Evolutionary conservation across 345 rosid genomes (phyloP).

Genomic region (Dimocarpus longan): DNA sequence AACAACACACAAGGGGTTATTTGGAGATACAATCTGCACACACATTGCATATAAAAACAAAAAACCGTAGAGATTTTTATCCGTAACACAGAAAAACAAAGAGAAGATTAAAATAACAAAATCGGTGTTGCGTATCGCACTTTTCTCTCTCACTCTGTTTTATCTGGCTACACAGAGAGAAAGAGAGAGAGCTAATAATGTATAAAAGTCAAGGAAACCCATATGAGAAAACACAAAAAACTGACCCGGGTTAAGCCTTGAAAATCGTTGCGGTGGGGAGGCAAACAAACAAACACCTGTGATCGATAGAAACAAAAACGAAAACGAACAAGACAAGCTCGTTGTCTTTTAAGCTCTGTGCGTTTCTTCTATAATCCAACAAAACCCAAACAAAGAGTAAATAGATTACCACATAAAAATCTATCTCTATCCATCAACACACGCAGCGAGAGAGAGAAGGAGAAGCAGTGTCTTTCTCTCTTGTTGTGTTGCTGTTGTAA

Average conservation of each 20-base stretch:
- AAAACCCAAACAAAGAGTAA: not conserved
- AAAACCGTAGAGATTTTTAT: constrained; percentile 25
- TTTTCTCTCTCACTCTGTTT: constrained; percentile 18
- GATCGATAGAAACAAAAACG: constrained; percentile 22
- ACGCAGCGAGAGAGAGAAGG: not conserved
- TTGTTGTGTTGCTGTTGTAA: not conserved
- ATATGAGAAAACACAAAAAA: constrained; percentile 28
- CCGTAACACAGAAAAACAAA: constrained; percentile 35
- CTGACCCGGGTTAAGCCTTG: constrained; percentile 35
- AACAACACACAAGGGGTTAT: constrained; percentile 29
- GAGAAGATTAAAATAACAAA: constrained; percentile 22
- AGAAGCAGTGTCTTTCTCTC: not conserved
- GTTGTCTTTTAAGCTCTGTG: constrained; percentile 7
- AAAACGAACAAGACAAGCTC: not conserved
- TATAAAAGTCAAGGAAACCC: constrained; percentile 23
- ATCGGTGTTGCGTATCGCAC: not conserved
- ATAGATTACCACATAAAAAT: constrained; percentile 3
- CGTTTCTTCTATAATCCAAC: constrained; percentile 2
- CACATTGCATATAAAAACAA: constrained; percentile 61
- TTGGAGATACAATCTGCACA: constrained; percentile 46
- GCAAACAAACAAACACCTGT: constrained; percentile 30
- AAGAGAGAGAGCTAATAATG: not conserved
- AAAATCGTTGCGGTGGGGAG: constrained; percentile 31
- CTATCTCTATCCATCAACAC: constrained; percentile 8
- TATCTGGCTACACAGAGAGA: constrained; percentile 7